Percentiles rank a stretch among this genome's conserved stretches.
Evolutionary conservation across 2,329 filamentous ascomycete species (phyloP).

Genomic region (Colletotrichum sp.): DNA sequence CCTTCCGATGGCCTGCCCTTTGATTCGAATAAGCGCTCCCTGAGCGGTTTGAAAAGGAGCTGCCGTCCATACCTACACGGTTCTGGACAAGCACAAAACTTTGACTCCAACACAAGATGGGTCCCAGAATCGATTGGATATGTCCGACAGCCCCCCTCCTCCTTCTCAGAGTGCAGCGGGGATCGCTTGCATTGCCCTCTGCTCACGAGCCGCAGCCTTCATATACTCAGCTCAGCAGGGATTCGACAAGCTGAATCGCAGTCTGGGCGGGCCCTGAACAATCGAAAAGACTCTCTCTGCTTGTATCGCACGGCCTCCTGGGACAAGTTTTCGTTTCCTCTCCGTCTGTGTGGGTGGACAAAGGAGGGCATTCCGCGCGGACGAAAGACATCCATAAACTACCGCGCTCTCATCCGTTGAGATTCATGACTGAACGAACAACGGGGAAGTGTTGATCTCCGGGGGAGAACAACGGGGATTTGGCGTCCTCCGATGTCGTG

Average conservation of each 20-base stretch:
- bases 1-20: conserved; percentile 41
- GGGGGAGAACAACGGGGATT: conserved; percentile 35
- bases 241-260: conserved; percentile 30
- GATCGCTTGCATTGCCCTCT: background rate
- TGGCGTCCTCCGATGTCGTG: conserved; percentile 54
- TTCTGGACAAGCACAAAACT: conserved; percentile 85
- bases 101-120: conserved; percentile 94
- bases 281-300: conserved; percentile 68
- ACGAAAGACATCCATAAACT: conserved; percentile 97
- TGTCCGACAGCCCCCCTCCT: background rate
- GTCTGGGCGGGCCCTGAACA: conserved; percentile 22
- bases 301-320: conserved; percentile 81
- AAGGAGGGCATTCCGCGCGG: conserved; percentile 75
- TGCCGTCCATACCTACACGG: conserved; percentile 24
- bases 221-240: conserved; percentile 25
- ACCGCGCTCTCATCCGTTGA: conserved; percentile 69
- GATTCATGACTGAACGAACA: conserved; percentile 34
- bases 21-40: conserved; percentile 16
- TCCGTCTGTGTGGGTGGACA: conserved; percentile 48
- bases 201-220: conserved; percentile 24
- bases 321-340: conserved; percentile 97
- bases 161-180: background rate
- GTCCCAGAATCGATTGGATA: conserved; percentile 61
- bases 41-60: background rate
- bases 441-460: conserved; percentile 49